These are phyloP conservation scores for Entomortierella lignicola DNA, from an alignment of 192 early-diverging fungal genomes.

Conservation along the genomic window DNA sequence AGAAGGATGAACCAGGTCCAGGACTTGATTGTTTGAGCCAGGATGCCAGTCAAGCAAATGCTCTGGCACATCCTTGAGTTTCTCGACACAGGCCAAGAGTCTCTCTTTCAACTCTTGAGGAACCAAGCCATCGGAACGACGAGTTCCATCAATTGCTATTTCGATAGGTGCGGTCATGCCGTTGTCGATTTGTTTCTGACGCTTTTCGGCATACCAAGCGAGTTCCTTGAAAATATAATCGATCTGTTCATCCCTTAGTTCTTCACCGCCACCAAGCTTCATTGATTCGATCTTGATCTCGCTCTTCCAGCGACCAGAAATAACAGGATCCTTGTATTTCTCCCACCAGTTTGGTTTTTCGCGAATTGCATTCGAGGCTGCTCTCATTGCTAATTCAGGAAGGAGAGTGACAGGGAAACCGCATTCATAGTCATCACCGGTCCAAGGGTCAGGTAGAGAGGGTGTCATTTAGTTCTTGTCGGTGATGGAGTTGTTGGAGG, in stretches of 20 bases:
- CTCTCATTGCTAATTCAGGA: conserved; percentile 16
- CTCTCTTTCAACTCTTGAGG: conserved; percentile 37
- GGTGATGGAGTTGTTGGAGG: too few relatives aligned
- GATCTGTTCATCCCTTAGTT: conserved; percentile 53
- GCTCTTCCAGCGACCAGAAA: conserved; percentile 11
- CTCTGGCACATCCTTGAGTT: conserved; percentile 52
- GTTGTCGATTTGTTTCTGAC: conserved; percentile 41
- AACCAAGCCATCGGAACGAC: conserved; percentile 46
- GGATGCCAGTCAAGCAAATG: conserved; percentile 59
- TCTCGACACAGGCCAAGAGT: conserved; percentile 28
- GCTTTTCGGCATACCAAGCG: conserved; percentile 45
- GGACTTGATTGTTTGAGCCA: conserved; percentile 59
- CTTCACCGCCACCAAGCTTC: background rate
- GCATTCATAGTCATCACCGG: conserved; percentile 22
- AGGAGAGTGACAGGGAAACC: conserved; percentile 33
- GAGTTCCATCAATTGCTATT: conserved; percentile 9
- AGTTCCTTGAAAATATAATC: conserved; percentile 61
- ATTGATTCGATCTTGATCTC: conserved; percentile 7
- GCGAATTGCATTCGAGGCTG: conserved; percentile 42
- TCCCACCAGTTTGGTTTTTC: conserved; percentile 55
- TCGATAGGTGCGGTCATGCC: background rate
- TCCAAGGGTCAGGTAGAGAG: conserved; percentile 22
- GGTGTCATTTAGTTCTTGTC: background rate
- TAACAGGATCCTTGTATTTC: conserved; percentile 37
- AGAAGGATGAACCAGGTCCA: conserved; percentile 66